Percentiles rank a stretch among this genome's conserved stretches.
phyloP scores from a whole-genome alignment of 2,329 filamentous ascomycete species.

The Pleurostoma richardsiae region DNA sequence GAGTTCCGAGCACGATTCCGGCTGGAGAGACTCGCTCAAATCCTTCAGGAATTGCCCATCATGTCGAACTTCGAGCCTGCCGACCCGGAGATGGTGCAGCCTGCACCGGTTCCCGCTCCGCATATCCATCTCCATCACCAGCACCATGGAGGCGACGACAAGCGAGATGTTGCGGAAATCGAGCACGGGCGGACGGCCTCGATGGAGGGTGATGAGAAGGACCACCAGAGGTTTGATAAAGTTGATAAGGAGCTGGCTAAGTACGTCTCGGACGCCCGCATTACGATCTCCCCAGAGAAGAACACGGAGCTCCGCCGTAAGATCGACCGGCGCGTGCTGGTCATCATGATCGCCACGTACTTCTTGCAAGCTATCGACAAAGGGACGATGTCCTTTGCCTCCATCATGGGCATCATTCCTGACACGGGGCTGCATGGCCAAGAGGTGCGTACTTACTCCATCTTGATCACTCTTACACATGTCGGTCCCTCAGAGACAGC shows the following conservation, averaged over 20 bases:
- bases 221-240: constrained; percentile 41
- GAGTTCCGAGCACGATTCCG: too few species aligned
- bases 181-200: constrained; percentile 1
- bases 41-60: not conserved
- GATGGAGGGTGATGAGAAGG: constrained; percentile 12
- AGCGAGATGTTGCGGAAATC: not conserved
- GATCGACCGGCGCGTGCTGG: constrained; percentile 64
- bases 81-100: constrained; percentile 17
- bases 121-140: not conserved
- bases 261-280: constrained; percentile 52
- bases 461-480: not conserved
- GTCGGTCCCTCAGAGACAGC: not conserved
- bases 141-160: not conserved
- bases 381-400: constrained; percentile 59
- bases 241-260: constrained; percentile 68
- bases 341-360: constrained; percentile 69
- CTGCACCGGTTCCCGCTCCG: constrained; percentile 3
- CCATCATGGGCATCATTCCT: not conserved
- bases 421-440: not conserved
- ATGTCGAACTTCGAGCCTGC: constrained; percentile 20
- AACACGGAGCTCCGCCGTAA: constrained; percentile 55
- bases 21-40: too few species aligned
- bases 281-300: constrained; percentile 55
- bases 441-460: not conserved
- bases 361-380: constrained; percentile 68